Base-by-base conservation (phyloP, 345 rosid genomes). In the Murraya paniculata region DNA sequence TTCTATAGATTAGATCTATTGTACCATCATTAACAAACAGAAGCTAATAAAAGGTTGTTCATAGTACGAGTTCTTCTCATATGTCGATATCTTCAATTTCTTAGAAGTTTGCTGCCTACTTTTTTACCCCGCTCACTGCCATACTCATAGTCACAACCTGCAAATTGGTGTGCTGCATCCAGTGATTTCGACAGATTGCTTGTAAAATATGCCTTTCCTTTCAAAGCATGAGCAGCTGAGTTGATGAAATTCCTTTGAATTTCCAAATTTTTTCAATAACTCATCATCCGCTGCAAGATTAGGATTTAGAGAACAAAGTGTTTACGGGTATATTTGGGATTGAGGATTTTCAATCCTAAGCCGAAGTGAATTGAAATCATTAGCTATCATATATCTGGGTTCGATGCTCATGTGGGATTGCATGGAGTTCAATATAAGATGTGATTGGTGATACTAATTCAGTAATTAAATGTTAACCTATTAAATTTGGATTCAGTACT, bases 111-210 rank as follows among this genome's bases (percentile, higher is more conserved):
- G 48, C 48, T 13, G 50, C 71, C 82, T 39, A 91, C 95, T 74
- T 86, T 81, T 71, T 78, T 76, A 33, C 97, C 97, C 95, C 89
- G 93, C 36, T 73, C 16, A 0, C 90, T 87, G 36, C 81, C 79
- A 72, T 68, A 8, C 50, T 91, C 98, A 3, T 90, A 91, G 13
- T 48, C 35, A 72, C 87, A 88, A 14, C 77, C 33, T 2, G 89
- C 89, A 6, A 94, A 88, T 39, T 84, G 64, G 30, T n/a, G 38
- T 7, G 91, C 90, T 28, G 76, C 85, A 67, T 91, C 87, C 0
- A 84, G 48, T 7, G 66, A 79, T 27, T 61, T 60, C 0, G 74
- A 60, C 71, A 85, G 75, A 24, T 31, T 70, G 3, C 9, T 64
- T 7, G 45, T 64, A 21, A 24, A 53, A 71, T 35, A 69, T 31